These are phyloP conservation scores for Prunus salicina DNA, from an alignment of 306 rosid species.

Conservation along the genomic window DNA sequence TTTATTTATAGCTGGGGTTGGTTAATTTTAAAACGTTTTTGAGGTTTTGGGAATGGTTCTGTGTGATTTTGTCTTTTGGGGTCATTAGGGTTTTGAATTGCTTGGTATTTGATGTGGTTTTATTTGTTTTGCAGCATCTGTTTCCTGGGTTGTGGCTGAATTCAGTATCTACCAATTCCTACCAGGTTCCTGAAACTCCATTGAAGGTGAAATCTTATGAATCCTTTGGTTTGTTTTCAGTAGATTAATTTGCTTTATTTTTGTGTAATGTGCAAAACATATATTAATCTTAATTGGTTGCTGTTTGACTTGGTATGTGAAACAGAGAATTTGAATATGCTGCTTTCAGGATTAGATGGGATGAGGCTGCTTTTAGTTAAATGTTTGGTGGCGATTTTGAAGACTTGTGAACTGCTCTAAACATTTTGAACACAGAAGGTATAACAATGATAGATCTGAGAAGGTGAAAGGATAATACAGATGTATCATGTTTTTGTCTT, in stretches of 20 bases:
- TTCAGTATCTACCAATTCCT: slow-evolving; percentile 5
- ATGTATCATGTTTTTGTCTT: slow-evolving; percentile 15
- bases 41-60: background rate
- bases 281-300: background rate
- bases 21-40: background rate
- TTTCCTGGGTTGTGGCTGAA: slow-evolving; percentile 33
- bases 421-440: slow-evolving; percentile 28
- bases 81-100: background rate
- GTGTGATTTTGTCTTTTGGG: background rate
- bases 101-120: slow-evolving; percentile 17
- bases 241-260: background rate
- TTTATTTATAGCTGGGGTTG: background rate
- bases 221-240: background rate
- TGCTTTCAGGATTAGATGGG: slow-evolving; percentile 35
- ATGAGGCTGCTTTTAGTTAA: background rate
- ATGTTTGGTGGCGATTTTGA: slow-evolving; percentile 7
- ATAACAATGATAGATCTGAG: slow-evolving; percentile 24
- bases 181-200: slow-evolving; percentile 29
- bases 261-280: background rate
- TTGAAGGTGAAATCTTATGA: slow-evolving; percentile 22
- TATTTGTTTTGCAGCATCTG: slow-evolving; percentile 27
- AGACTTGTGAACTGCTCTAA: slow-evolving; percentile 19
- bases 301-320: background rate
- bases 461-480: slow-evolving; percentile 25
- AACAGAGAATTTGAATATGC: slow-evolving; percentile 13